Evolutionary conservation across 352 stramenopile species (phyloP).

Genomic region (Phytophthora pisi): DNA sequence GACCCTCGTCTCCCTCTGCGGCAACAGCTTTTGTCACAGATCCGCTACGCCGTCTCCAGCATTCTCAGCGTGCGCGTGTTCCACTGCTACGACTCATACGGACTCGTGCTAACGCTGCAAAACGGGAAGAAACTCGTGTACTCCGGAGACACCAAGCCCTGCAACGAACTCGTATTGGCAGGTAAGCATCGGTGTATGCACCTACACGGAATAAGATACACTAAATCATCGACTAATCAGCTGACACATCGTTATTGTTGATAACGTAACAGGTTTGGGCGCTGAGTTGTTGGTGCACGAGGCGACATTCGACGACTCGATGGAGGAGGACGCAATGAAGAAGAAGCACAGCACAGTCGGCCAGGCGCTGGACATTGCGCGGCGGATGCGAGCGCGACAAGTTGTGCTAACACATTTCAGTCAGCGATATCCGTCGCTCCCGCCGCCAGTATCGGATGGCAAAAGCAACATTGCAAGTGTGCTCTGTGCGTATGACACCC

Average conservation of each 20-base stretch:
- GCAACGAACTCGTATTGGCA: constrained; percentile 60
- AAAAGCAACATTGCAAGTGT: constrained; percentile 6
- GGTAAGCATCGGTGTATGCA: constrained; percentile 22
- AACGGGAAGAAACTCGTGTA: constrained; percentile 83
- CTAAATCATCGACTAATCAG: neutral
- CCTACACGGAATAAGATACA: neutral
- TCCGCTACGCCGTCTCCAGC: constrained; percentile 36
- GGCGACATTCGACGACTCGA: constrained; percentile 97
- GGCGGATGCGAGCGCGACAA: constrained; percentile 74
- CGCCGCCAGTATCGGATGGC: constrained; percentile 32
- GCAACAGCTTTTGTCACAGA: constrained; percentile 32
- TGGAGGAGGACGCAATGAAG: constrained; percentile 90
- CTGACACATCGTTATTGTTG: neutral
- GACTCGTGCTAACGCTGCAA: constrained; percentile 62
- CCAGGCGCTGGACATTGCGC: constrained; percentile 89
- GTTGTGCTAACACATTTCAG: constrained; percentile 97
- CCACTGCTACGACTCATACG: constrained; percentile 85
- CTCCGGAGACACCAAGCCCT: constrained; percentile 94
- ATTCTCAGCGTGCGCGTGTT: constrained; percentile 73
- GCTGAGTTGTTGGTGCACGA: constrained; percentile 95
- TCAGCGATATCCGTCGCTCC: constrained; percentile 71
- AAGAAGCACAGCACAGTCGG: constrained; percentile 95
- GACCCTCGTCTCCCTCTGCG: constrained; percentile 32
- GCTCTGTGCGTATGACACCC: constrained; percentile 47
- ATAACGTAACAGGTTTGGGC: constrained; percentile 35